phyloP scores from a whole-genome alignment of 2,329 filamentous ascomycete genomes.

The Mariannaea sp. region DNA sequence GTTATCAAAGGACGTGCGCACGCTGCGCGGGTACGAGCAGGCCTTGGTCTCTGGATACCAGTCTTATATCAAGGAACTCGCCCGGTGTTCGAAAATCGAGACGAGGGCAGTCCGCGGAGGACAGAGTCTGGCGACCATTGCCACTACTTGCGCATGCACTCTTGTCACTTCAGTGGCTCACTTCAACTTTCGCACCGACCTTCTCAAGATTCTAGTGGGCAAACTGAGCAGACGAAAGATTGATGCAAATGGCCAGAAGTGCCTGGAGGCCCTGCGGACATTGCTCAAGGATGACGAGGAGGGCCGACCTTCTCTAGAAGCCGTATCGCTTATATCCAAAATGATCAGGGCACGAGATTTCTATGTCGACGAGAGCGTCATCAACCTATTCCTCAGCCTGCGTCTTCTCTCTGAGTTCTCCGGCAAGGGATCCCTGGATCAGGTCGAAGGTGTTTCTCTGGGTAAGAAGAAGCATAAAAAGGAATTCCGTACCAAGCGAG shows the following conservation, averaged over 20 bases:
- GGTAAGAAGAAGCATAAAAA: conserved; percentile 76
- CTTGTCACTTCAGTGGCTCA: conserved; percentile 84
- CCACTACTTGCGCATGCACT: conserved; percentile 83
- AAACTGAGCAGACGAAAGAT: conserved; percentile 76
- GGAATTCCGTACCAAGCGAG: conserved; percentile 86
- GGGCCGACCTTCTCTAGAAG: conserved; percentile 84
- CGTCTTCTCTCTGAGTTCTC: conserved; percentile 87
- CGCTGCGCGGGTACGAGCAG: conserved; percentile 83
- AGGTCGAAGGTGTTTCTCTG: conserved; percentile 66
- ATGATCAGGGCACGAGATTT: conserved; percentile 94
- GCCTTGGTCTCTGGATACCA: conserved; percentile 85
- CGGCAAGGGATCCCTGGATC: conserved; percentile 78
- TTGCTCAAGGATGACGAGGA: conserved; percentile 89
- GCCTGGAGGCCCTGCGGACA: conserved; percentile 76
- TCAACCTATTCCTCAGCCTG: conserved; percentile 90
- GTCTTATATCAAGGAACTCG: conserved; percentile 77
- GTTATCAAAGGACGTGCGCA: conserved; percentile 88
- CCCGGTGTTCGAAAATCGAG: conserved; percentile 66
- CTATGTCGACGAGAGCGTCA: conserved; percentile 78
- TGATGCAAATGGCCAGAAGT: conserved; percentile 78
- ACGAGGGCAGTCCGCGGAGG: conserved; percentile 45
- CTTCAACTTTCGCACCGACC: conserved; percentile 92
- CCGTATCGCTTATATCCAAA: conserved; percentile 81
- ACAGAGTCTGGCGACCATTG: conserved; percentile 69
- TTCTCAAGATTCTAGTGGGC: conserved; percentile 84